Percentiles rank a stretch among this genome's conserved stretches.
These are phyloP conservation scores for Barbatosphaeria neglecta DNA, from an alignment of 495 filamentous ascomycete genomes.

Conservation along the genomic window DNA sequence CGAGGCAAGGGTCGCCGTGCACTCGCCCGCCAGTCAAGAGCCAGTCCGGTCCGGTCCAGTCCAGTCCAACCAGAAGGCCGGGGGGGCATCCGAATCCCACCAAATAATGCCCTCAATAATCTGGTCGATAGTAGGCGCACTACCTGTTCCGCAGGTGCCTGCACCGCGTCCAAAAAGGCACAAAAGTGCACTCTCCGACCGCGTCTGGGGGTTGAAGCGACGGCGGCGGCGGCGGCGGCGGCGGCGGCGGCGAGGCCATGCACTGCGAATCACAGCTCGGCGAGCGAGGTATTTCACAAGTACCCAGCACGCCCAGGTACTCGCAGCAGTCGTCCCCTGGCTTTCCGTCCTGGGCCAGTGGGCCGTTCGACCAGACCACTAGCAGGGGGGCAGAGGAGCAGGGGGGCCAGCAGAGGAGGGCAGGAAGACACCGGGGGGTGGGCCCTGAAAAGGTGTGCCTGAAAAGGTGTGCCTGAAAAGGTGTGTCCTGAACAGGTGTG, in stretches of 20 bases:
- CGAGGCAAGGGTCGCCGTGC: too few relatives aligned
- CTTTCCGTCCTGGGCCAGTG: constrained; percentile 2
- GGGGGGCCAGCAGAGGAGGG: too few relatives aligned
- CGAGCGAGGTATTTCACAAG: constrained; percentile 1
- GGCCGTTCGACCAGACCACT: constrained; percentile 1
- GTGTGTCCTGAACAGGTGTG: neutral
- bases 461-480: too few relatives aligned
- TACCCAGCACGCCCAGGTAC: neutral
- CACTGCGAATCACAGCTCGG: constrained; percentile 12
- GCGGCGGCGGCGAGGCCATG: constrained; percentile 1
- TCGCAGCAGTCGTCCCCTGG: neutral
- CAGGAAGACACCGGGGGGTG: too few relatives aligned
- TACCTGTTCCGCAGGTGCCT: too few relatives aligned
- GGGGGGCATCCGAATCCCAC: neutral
- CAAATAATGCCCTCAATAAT: constrained; percentile 1
- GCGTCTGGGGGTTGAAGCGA: too few relatives aligned
- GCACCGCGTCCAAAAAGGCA: too few relatives aligned
- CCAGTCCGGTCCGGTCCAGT: neutral
- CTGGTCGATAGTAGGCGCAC: neutral
- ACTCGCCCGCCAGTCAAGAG: too few relatives aligned
- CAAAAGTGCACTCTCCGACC: too few relatives aligned
- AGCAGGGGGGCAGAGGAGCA: neutral
- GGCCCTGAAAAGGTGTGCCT: too few relatives aligned
- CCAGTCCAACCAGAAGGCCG: neutral
- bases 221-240: too few relatives aligned